A percentile compares a stretch with the other conserved stretches of the same genome.
Conservation (phyloP, 2,329 filamentous ascomycete genomes). For the Chalaropsis thielavioides region DNA sequence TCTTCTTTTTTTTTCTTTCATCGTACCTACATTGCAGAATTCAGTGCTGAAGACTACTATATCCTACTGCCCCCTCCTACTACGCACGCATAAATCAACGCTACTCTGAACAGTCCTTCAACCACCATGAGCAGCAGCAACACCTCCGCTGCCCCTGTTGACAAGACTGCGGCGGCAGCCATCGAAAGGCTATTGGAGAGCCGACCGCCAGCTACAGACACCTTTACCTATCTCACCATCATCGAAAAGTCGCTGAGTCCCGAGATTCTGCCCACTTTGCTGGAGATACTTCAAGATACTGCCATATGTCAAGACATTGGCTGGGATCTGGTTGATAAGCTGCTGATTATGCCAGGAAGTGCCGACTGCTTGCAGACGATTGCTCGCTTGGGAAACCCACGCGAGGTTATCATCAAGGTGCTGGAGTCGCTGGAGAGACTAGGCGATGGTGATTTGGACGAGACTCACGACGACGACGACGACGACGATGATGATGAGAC, state of each 20-base stretch:
- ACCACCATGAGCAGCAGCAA: constrained; percentile 6
- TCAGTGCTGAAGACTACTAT: background rate
- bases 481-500: constrained; percentile 21
- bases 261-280: constrained; percentile 51
- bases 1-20: background rate
- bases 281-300: constrained; percentile 53
- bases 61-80: background rate
- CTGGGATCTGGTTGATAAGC: constrained; percentile 68
- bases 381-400: constrained; percentile 61
- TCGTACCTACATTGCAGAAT: background rate
- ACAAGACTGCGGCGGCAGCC: constrained; percentile 26
- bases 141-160: background rate
- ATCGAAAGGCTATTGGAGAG: constrained; percentile 35
- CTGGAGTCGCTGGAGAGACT: constrained; percentile 53
- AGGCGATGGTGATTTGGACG: constrained; percentile 26
- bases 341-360: constrained; percentile 53
- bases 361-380: constrained; percentile 59
- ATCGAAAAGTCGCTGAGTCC: constrained; percentile 57
- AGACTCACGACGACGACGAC: constrained; percentile 23
- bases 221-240: constrained; percentile 64
- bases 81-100: background rate
- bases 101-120: background rate
- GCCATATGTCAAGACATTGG: constrained; percentile 62
- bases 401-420: constrained; percentile 69
- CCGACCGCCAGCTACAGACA: constrained; percentile 43